Evolutionary conservation across 805 yeast species (phyloP).

Genomic region (Saccharomycopsis sp.): DNA sequence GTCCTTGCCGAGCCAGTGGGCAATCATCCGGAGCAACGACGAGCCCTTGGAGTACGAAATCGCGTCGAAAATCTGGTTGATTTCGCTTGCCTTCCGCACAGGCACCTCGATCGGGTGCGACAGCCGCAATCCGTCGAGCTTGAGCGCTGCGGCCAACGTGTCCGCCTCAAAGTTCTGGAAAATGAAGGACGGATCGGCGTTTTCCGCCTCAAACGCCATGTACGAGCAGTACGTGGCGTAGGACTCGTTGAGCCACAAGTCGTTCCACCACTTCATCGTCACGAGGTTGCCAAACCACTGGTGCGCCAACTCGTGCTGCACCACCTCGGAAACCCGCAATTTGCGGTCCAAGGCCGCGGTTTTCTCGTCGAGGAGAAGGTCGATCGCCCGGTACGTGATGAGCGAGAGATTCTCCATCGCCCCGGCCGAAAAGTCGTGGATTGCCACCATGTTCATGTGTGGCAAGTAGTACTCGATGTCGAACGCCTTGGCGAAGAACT

Average conservation of each 20-base stretch:
- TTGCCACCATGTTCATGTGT: constrained; percentile 75
- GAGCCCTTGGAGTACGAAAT: constrained; percentile 81
- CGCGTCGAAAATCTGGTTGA: constrained; percentile 79
- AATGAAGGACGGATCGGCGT: constrained; percentile 78
- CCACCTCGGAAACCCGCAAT: constrained; percentile 77
- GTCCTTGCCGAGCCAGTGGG: constrained; percentile 74
- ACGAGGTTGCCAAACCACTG: constrained; percentile 91
- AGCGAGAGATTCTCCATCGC: constrained; percentile 89
- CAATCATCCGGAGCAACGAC: constrained; percentile 70
- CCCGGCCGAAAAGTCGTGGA: constrained; percentile 79
- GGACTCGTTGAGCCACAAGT: constrained; percentile 83
- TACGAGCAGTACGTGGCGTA: constrained; percentile 61
- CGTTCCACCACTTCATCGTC: constrained; percentile 92
- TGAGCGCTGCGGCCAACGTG: constrained; percentile 66
- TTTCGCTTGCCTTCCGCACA: constrained; percentile 68
- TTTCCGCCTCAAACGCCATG: constrained; percentile 82
- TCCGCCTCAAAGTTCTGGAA: constrained; percentile 80
- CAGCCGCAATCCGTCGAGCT: constrained; percentile 70
- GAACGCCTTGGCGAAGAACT: constrained; percentile 64
- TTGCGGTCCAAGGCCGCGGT: constrained; percentile 57
- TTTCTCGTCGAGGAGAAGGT: constrained; percentile 64
- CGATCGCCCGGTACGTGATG: constrained; percentile 73
- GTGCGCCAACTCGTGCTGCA: constrained; percentile 84
- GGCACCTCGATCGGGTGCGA: constrained; percentile 87
- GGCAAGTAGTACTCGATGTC: constrained; percentile 75